Percentiles rank a stretch among this genome's conserved stretches.
Conservation (phyloP, 73 alveolate genomes). For the Paramecium caudatum region DNA sequence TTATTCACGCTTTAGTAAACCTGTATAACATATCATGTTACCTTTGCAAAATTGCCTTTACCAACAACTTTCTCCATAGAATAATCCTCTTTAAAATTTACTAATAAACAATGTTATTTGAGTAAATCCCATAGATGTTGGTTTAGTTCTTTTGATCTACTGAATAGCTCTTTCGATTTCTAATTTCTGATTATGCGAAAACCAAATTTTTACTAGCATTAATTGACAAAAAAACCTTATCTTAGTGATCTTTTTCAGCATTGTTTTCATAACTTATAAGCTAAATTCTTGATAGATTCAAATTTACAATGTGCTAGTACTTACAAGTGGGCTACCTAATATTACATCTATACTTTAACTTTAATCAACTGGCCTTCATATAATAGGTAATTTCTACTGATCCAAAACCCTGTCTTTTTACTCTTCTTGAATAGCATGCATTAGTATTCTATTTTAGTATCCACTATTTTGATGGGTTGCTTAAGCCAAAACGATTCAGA, state of each 20-base stretch:
- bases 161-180: slow-evolving; percentile 3
- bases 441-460: slow-evolving; percentile 4
- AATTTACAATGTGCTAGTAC: neutral
- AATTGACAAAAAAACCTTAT: slow-evolving; percentile 28
- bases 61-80: neutral
- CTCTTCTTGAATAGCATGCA: neutral
- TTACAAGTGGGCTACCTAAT: neutral
- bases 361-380: neutral
- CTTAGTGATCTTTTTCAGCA: neutral
- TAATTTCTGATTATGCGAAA: neutral
- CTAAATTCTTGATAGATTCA: slow-evolving; percentile 3
- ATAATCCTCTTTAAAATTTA: slow-evolving; percentile 1
- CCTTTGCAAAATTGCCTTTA: slow-evolving; percentile 56
- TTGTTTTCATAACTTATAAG: neutral
- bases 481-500: neutral
- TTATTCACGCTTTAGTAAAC: slow-evolving; percentile 61
- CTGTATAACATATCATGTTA: no score
- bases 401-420: slow-evolving; percentile 39
- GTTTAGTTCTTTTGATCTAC: slow-evolving; percentile 21
- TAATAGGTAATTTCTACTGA: slow-evolving; percentile 17
- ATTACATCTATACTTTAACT: neutral
- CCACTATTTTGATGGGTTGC: neutral
- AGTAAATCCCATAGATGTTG: neutral
- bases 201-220: slow-evolving; percentile 53
- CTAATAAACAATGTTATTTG: neutral